Conservation (phyloP, 2,329 filamentous ascomycete genomes). For the Dactylellina drechsleri region DNA sequence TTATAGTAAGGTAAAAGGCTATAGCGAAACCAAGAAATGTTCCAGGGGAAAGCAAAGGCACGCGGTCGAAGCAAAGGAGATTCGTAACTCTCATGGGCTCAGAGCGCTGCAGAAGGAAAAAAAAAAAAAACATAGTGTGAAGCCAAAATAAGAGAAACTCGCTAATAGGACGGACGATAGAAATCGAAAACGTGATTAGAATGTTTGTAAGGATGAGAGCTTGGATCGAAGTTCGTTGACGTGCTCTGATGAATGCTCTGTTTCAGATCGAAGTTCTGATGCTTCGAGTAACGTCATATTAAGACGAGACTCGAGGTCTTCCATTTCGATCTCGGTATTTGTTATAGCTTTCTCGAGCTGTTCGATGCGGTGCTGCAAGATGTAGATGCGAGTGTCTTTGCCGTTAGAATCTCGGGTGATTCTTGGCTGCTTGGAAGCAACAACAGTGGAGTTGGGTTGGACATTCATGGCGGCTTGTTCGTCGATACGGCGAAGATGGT, state of each 20-base stretch:
- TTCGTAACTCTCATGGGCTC: slow-evolving; percentile 52
- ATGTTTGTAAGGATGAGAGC: slow-evolving; percentile 73
- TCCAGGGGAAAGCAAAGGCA: slow-evolving; percentile 5
- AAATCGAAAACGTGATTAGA: slow-evolving; percentile 57
- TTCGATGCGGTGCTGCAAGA: slow-evolving; percentile 79
- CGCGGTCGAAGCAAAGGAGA: slow-evolving; percentile 50
- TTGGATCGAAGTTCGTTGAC: slow-evolving; percentile 75
- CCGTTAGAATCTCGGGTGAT: slow-evolving; percentile 60
- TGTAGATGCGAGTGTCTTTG: slow-evolving; percentile 61
- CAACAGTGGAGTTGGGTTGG: slow-evolving; percentile 29
- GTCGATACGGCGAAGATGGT: slow-evolving; percentile 76
- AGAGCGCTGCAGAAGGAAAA: slow-evolving; percentile 45
- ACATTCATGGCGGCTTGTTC: slow-evolving; percentile 31
- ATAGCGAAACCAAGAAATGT: neutral
- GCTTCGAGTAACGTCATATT: slow-evolving; percentile 85
- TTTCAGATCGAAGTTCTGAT: slow-evolving; percentile 77
- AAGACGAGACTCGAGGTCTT: slow-evolving; percentile 83
- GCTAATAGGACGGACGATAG: slow-evolving; percentile 31
- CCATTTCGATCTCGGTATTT: slow-evolving; percentile 82
- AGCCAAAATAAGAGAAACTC: slow-evolving; percentile 32
- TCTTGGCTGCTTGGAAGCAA: slow-evolving; percentile 57
- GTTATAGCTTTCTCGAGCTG: slow-evolving; percentile 84
- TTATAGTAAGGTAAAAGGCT: neutral
- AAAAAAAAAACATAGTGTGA: slow-evolving; percentile 9
- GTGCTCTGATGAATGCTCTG: slow-evolving; percentile 77